Base-by-base conservation (phyloP, 108 stramenopile genomes). In the Skeletonema potamos region DNA sequence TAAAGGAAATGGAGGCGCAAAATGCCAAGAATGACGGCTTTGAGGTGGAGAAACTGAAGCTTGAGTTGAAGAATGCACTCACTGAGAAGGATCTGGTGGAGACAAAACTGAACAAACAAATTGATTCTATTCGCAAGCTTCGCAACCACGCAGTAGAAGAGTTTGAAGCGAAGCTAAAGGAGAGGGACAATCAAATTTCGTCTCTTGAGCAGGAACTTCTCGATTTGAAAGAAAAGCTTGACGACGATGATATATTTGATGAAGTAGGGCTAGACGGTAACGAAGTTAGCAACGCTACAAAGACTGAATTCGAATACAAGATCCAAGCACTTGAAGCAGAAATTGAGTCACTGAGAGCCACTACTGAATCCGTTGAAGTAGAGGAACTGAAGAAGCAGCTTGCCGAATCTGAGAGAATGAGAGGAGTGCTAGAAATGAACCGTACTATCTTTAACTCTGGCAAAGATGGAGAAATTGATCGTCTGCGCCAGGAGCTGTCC, bases 401-500 rank as follows among this genome's bases (percentile, higher is more conserved):
- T 66, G 65, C 64, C 41, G 70, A 76, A 30, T 73, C 85, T 10
- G 73, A 89, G 28, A 48, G 73, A 32, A 82, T 75, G 60, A 73
- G 83, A 68, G 84, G 78, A 71, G 62, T 66, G 18, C 71, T 82
- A 13, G 88, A 91, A 59, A 80, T 83, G 51, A 83, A 89, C 32
- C 43, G 86, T 48, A 64, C 72, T 0, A 56, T 84, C 9, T 56
- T 87, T 8, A 70, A 78, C 27, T 58, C 71, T 26, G 72, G 79
- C 26, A 94, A 89, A 67, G 87, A 94, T 64, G 76, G 61, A 1
- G 74, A 76, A 26, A 88, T 94, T 44, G 90, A 91, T 61, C 76
- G 76, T 27, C 89, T 94, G 26, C 79, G 83, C 20, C 87, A 68
- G 54, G 86, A 86, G 41, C 70, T 94, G 5, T 60, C 81, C 4